Evolutionary conservation across 495 filamentous ascomycete genomes (phyloP), one percentile per base, ranked within the genome.

Genomic region (Hypoxylon fragiforme): DNA sequence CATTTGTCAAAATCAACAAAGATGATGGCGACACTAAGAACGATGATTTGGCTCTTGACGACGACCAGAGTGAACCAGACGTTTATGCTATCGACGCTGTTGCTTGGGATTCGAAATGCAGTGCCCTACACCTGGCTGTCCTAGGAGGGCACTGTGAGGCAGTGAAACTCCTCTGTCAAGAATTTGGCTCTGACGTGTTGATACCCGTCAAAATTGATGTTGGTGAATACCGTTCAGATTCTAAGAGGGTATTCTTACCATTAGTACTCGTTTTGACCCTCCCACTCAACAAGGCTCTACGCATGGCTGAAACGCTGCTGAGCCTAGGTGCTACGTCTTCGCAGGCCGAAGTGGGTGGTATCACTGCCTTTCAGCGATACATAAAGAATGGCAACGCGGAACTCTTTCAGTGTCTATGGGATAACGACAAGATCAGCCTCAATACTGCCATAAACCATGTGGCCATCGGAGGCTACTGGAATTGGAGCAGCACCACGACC

Each of bases 91-190:
- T 91, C 46, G 85, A 92, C 58, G 77, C 84, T 4, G 58, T 85
- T 7, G 78, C 89, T 6, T 95, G 90, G 90, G 89, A 95, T 52
- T 85, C 68, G 12, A 77, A 80, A 13, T 78, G 80, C 43, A 85
- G 87, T 1, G 80, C 90, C 0, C 71, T 92, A 11, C 90, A 95
- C 62, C 75, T 90, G 18, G 90, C 90, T 2, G 91, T 95, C 46
- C 44, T 89, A 1, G 77, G 80, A 44, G 88, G 87, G 1, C 85
- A 91, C 52, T 69, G 77, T 11, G 77, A 84, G 6, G 80, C 81
- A 7, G 85, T 91, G 45, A 81, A 85, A 32, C 70, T 81, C 15
- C 77, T 95, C 4, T 88, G 90, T 24, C 75, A 84, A 54, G 81
- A 82, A 8, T 91, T 86, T 56, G 89, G 87, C 9, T 86, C 89